Evolutionary conservation across 495 filamentous ascomycete genomes (phyloP), one percentile per base, ranked within the genome.

Genomic region (Tuber umbilicatum): DNA sequence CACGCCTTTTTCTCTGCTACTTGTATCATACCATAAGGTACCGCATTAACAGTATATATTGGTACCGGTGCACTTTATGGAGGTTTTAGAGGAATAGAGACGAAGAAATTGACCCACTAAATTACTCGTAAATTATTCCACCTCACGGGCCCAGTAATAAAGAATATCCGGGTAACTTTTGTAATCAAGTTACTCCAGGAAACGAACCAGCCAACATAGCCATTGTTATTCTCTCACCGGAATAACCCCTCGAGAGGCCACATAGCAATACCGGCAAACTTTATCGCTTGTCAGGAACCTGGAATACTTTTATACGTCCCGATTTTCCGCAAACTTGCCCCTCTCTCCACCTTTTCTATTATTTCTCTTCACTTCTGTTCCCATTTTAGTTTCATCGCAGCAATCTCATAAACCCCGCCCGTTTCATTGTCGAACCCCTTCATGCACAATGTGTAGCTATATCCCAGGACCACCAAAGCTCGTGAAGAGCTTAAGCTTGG

Each of bases 401-500:
- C n/a, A 60, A 74, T 38, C 55, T 45, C 55, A 75, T 47, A 71
- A 41, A 69, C 70, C 37, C 71, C 10, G 37, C 42, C 60, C 70
- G 69, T 69, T 71, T 71, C 77, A 41, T 72, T 78, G 76, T 68
- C 37, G 39, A 73, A 69, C 71, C 69, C 45, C 43, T 38, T 60
- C 55, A 21, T 77, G 68, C 74, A 69, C 76, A 75, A 79, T 79
- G 77, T 78, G 60, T 71, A 69, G 75, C 71, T 74, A 72, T 74
- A 47, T 72, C 60, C 74, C 76, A 14, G 75, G 70, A 39, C 10
- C 55, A 16, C 74, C 45, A 31, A 67, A 73, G 72, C 64, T 79
- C 76, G 74, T 74, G 47, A 78, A 68, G 69, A 78, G 77, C 76
- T 72, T 79, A 41, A 70, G 70, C 76, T 64, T 50, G 45, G 70